phyloP scores from a whole-genome alignment of 2,329 filamentous ascomycete species.

The Cercospora sp. region DNA sequence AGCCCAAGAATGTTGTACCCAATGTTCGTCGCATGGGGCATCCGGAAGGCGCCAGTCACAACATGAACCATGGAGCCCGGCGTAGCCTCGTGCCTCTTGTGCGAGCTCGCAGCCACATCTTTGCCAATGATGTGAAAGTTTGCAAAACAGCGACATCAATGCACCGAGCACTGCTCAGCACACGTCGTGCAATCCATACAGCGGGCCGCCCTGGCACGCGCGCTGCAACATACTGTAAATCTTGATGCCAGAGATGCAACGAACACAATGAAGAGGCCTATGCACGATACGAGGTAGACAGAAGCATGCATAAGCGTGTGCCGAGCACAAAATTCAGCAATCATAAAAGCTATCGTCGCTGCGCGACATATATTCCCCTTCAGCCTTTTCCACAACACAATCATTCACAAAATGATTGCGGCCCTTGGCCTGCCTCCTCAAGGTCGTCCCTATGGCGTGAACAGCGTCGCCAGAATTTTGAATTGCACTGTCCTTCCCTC shows the following conservation, averaged over 20 bases:
- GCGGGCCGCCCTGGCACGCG: neutral
- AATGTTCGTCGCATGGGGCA: neutral
- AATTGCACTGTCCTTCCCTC: too few species aligned
- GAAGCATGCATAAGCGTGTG: neutral
- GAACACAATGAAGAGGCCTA: neutral
- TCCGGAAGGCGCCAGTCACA: neutral
- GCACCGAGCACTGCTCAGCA: neutral
- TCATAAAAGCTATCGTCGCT: neutral
- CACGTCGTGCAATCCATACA: neutral
- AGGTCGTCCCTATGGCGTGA: neutral
- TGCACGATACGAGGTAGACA: neutral
- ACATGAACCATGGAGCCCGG: neutral
- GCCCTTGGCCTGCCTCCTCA: neutral
- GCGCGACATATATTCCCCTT: neutral
- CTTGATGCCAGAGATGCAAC: neutral
- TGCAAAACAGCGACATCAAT: neutral
- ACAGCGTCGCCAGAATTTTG: neutral
- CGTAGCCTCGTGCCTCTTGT: neutral
- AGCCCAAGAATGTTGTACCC: neutral
- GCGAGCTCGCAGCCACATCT: neutral
- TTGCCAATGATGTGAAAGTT: neutral
- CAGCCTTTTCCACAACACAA: neutral
- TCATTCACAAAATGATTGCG: neutral
- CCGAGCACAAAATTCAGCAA: neutral
- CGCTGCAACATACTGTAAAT: neutral